Evolutionary conservation across 2,329 filamentous ascomycete genomes (phyloP), one percentile per base, ranked within the genome.

Genomic region (Ceratocystis papillata): DNA sequence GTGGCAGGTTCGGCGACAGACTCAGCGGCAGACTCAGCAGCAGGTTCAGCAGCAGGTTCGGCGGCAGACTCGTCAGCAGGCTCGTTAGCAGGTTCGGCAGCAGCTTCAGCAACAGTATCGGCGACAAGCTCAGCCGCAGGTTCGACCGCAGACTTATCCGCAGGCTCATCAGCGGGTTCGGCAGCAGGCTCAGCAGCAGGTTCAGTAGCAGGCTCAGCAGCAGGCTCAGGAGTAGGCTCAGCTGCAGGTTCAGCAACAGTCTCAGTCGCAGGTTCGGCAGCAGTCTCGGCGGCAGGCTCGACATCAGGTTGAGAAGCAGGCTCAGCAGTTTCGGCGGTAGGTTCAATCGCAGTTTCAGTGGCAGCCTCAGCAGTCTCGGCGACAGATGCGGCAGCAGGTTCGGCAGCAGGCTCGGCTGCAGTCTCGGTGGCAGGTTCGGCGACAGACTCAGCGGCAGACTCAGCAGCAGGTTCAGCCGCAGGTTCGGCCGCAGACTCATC

Each of bases 361-460:
- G 20, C 20, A 20, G 20, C 20, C 20, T 20, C 25, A 3, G 45
- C 17, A 17, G 45, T 0, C 45, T 46, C 45, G 17, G 8, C 20
- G 20, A 20, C 20, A 20, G 20, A 20, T 20, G 20, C 20, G 22
- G 22, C 22, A 22, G 22, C 22, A 22, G 20, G 20, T 1, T 22
- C 20, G 20, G 20, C 20, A 22, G 20, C 67, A 20, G n/a, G 10
- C 48, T 65, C 63, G 60, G 33, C 48, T 44, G 22, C 67, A 60
- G 57, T 17, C 30, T 65, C 61, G 37, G 37, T 37, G 30, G 59
- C 20, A 17, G 44, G 7, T 48, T 64, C 37, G 4, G 62, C 28
- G 5, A 25, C 37, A 12, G 64, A 1, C 30, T 30, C 30, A 1
- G 30, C 30, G 0, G 6, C 30, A 7, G 6, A 0, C 6, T 30